A percentile compares a stretch with the other conserved stretches of the same genome.
Evolutionary conservation across 805 yeast genomes (phyloP).

Genomic region (Kuraishia cidri): DNA sequence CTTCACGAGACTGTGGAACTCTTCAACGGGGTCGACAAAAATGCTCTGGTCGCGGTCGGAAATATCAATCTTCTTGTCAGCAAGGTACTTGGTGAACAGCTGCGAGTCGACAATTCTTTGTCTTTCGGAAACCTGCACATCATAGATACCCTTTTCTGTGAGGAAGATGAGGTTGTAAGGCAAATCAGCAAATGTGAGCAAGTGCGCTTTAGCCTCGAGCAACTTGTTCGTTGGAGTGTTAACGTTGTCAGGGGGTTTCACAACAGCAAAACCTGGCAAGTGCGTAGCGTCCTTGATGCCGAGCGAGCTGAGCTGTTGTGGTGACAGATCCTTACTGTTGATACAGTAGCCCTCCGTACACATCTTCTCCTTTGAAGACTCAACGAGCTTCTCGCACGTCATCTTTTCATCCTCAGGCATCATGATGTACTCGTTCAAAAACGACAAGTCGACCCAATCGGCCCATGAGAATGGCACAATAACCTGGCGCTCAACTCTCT

Average conservation of each 20-base stretch:
- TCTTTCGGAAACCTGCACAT: conserved; percentile 13
- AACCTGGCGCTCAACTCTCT: not conserved
- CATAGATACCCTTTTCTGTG: conserved; percentile 25
- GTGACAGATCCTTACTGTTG: not conserved
- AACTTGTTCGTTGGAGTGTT: not conserved
- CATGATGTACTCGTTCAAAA: conserved; percentile 22
- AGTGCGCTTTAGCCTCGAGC: conserved; percentile 23
- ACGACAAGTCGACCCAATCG: conserved; percentile 43
- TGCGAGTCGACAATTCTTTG: conserved; percentile 22
- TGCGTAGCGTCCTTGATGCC: not conserved
- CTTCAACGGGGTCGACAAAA: conserved; percentile 21
- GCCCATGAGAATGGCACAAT: conserved; percentile 37
- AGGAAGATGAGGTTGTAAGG: conserved; percentile 30
- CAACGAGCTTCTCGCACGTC: conserved; percentile 1
- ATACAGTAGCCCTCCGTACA: conserved; percentile 2
- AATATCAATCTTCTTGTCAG: conserved; percentile 11
- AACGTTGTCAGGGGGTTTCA: conserved; percentile 1
- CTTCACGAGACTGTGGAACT: conserved; percentile 12
- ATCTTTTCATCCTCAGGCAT: conserved; percentile 10
- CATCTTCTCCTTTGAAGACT: not conserved
- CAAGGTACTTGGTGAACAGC: conserved; percentile 19
- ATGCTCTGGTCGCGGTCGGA: conserved; percentile 4
- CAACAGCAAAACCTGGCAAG: conserved; percentile 3
- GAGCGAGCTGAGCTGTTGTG: not conserved
- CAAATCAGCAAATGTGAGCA: conserved; percentile 24